Percentiles rank a stretch among this genome's conserved stretches.
Conservation (phyloP, 2,329 filamentous ascomycete species). For the Calonectria hongkongensis region DNA sequence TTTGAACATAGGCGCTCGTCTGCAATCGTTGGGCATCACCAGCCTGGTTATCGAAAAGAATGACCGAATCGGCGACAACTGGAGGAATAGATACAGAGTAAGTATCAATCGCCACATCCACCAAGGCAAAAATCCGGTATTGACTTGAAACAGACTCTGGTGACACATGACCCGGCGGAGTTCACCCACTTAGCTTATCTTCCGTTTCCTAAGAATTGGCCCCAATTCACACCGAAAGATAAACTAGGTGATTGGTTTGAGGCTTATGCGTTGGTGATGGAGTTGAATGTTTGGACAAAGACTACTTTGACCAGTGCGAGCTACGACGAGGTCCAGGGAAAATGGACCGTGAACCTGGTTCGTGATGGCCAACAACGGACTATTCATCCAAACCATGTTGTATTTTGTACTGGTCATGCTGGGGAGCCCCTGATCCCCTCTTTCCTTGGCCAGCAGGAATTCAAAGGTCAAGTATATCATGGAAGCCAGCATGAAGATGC, state of each 20-base stretch:
- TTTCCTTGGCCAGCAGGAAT: not conserved
- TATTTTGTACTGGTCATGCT: not conserved
- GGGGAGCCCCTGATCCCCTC: not conserved
- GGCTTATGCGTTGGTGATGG: not conserved
- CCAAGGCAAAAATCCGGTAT: not conserved
- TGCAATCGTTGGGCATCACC: not conserved
- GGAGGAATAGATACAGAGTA: not conserved
- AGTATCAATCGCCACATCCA: not conserved
- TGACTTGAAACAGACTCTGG: not conserved
- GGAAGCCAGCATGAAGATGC: conserved; percentile 5
- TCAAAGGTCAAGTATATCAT: not conserved
- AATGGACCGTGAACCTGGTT: not conserved
- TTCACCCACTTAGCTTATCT: not conserved
- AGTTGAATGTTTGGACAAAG: not conserved
- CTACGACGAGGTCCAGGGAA: not conserved
- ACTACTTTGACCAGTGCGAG: not conserved
- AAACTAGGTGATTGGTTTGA: not conserved
- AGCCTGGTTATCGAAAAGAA: not conserved
- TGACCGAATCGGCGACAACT: not conserved
- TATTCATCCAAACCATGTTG: not conserved
- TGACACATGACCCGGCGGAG: not conserved
- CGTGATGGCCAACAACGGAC: not conserved
- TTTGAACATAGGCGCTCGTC: not conserved
- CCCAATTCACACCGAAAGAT: not conserved
- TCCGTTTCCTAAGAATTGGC: not conserved